Evolutionary conservation across 148 eudicot species (phyloP).

Genomic region (Diospyros lotus): DNA sequence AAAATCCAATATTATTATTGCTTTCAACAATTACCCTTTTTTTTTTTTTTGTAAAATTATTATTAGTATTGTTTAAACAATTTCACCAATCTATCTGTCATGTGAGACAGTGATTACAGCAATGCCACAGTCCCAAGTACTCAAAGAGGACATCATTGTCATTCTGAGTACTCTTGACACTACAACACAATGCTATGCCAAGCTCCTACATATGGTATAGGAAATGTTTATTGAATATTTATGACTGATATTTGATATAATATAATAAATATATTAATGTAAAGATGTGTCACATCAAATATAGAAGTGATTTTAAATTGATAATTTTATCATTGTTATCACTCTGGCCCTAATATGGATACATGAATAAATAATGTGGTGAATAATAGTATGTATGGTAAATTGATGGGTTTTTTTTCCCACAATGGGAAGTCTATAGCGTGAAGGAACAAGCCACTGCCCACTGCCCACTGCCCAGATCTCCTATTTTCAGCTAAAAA

Average conservation of each 20-base stretch:
- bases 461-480: not conserved
- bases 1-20: not conserved
- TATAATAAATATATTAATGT: not conserved
- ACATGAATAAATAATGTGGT: not conserved
- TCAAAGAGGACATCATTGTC: constrained; percentile 23
- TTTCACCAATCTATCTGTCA: not conserved
- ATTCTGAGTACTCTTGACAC: constrained; percentile 13
- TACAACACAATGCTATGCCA: not conserved
- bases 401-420: constrained; percentile 11
- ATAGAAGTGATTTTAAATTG: too few species aligned
- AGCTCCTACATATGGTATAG: not conserved
- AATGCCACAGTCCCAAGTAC: constrained; percentile 8
- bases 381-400: not conserved
- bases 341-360: too few species aligned
- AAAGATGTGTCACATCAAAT: too few species aligned
- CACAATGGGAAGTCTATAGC: constrained; percentile 6
- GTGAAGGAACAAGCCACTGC: constrained; percentile 17
- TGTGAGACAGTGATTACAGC: constrained; percentile 16
- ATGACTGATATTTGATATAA: not conserved
- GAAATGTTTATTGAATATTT: not conserved
- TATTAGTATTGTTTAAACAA: too few species aligned
- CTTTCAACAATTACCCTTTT: not conserved
- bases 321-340: too few species aligned
- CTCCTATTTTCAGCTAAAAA: constrained; percentile 23
- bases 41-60: not conserved